Conservation (phyloP, 345 rosid species). For the Cochlearia excelsa region DNA sequence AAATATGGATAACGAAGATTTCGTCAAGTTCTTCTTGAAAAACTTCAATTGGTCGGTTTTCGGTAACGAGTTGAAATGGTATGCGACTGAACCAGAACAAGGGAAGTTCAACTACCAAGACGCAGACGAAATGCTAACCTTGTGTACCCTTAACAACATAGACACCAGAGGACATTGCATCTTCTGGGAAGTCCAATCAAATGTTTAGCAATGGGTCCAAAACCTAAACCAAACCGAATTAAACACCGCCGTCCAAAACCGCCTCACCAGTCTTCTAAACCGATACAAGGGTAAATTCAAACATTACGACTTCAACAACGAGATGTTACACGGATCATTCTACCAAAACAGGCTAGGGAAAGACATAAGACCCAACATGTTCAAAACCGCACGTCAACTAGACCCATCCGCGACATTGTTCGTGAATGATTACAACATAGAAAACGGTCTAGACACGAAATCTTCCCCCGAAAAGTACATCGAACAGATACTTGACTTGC, state of each 20-base stretch:
- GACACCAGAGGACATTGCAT: conserved; percentile 83
- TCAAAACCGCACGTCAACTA: conserved; percentile 65
- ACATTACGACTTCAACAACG: conserved; percentile 93
- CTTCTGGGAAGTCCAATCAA: conserved; percentile 90
- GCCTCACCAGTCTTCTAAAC: conserved; percentile 58
- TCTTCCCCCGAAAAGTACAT: conserved; percentile 71
- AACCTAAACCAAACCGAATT: conserved; percentile 58
- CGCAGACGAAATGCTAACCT: conserved; percentile 82
- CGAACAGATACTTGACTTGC: conserved; percentile 62
- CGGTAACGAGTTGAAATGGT: conserved; percentile 92
- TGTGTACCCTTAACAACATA: conserved; percentile 59
- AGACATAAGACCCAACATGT: conserved; percentile 70
- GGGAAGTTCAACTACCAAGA: conserved; percentile 82
- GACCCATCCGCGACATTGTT: conserved; percentile 72
- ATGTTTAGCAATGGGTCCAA: conserved; percentile 76
- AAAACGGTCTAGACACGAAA: conserved; percentile 72
- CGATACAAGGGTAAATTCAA: conserved; percentile 80
- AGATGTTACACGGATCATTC: conserved; percentile 96
- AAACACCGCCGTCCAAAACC: conserved; percentile 62
- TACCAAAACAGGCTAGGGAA: conserved; percentile 68
- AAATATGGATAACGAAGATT: conserved; percentile 86
- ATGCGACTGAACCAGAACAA: conserved; percentile 82
- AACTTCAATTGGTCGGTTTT: conserved; percentile 93
- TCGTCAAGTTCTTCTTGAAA: conserved; percentile 63
- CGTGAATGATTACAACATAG: conserved; percentile 86